These are phyloP conservation scores for Nitzschia palea DNA, from an alignment of 108 stramenopile species.

Conservation along the genomic window DNA sequence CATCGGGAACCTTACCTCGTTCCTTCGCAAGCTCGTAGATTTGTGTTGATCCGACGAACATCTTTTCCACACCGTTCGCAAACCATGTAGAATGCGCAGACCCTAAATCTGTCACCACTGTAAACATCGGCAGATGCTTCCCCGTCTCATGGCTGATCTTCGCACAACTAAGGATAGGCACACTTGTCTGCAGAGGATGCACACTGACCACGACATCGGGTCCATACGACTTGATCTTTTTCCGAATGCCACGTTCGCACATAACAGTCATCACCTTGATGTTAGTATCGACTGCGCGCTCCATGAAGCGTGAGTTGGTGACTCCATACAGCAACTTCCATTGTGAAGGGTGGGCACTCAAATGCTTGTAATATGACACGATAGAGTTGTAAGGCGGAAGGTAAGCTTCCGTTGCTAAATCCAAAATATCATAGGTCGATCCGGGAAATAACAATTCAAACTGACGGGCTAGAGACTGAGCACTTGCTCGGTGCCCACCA, in stretches of 20 bases:
- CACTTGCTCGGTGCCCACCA: slow-evolving; percentile 94
- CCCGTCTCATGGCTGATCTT: slow-evolving; percentile 84
- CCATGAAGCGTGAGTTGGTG: slow-evolving; percentile 69
- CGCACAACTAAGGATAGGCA: slow-evolving; percentile 80
- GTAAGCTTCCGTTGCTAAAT: slow-evolving; percentile 71
- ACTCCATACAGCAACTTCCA: slow-evolving; percentile 84
- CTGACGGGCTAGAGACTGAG: slow-evolving; percentile 88
- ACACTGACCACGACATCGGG: slow-evolving; percentile 94
- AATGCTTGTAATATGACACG: slow-evolving; percentile 74
- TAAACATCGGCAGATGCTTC: slow-evolving; percentile 84
- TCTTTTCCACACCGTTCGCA: slow-evolving; percentile 83
- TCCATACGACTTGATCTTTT: slow-evolving; percentile 57
- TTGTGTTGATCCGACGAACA: slow-evolving; percentile 86
- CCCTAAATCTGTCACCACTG: slow-evolving; percentile 97
- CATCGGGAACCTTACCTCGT: slow-evolving; percentile 74
- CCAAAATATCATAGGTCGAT: slow-evolving; percentile 72
- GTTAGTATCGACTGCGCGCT: slow-evolving; percentile 72
- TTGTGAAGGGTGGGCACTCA: slow-evolving; percentile 74
- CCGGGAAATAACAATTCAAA: slow-evolving; percentile 81
- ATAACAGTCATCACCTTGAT: slow-evolving; percentile 74
- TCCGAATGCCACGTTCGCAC: slow-evolving; percentile 73
- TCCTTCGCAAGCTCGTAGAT: slow-evolving; percentile 72
- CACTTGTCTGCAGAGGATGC: slow-evolving; percentile 95
- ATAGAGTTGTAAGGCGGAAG: slow-evolving; percentile 73
- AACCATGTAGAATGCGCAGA: slow-evolving; percentile 95